Evolutionary conservation across 768 basidiomycete genomes (phyloP), one percentile per base, ranked within the genome.

Genomic region (Lactifluus echinatus): DNA sequence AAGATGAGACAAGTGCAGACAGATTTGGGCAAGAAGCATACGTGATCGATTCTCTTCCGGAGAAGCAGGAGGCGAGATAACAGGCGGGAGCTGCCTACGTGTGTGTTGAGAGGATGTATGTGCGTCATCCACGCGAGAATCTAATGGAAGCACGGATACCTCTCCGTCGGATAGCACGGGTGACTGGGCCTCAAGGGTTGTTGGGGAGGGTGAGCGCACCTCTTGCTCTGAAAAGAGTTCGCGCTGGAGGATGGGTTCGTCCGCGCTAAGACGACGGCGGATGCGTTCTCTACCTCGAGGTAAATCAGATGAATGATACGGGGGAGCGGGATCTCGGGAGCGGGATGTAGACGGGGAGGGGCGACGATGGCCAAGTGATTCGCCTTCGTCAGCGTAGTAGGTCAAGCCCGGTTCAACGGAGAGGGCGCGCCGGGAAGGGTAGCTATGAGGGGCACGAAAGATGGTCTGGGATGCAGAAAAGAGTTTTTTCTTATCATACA

Each of bases 401-500:
- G 77, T 74, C 15, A 84, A 77, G 0, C 76, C 76, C 0, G 79
- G 79, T 0, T 75, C 81, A 19, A 80, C 68, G 0, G 81, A 82
- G 14, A 73, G 66, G 4, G 78, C 74, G 24, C 73, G 82, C 65
- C 67, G 80, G 65, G 60, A 74, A 65, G 46, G 72, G 64, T 61
- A 55, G 24, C 76, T 69, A 21, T 69, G 62, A 4, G 70, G 59
- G 0, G 88, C 87, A 48, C 77, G 76, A 70, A 93, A 96, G 69
- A 88, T 85, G 5, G 82, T 79, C 26, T 80, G 80, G 0, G 80
- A 80, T 11, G 85, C 80, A 36, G 84, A 83, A 65, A 89, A 85
- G 24, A 93, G 74, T 19, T 75, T 74, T 65, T 87, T 85, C 60
- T 89, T 84, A 67, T 97, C 94, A 89, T 53, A 85, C 71, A 28